phyloP scores from a whole-genome alignment of 1,284 basidiomycete genomes.

The Wolfiporia cocos region DNA sequence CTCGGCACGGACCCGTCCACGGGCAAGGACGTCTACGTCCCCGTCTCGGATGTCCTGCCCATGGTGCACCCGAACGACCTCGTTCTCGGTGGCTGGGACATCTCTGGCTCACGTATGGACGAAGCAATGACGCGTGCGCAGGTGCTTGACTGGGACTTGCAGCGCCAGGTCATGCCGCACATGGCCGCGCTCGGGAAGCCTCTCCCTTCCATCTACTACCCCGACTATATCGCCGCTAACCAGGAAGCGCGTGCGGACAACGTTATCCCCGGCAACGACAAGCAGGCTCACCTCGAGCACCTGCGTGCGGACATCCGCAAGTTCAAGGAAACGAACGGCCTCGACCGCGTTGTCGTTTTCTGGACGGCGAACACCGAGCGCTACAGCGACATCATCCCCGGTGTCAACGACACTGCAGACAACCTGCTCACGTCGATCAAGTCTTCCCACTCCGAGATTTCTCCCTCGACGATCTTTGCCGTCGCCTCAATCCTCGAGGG shows the following conservation, averaged over 20 bases:
- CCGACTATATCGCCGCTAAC: slow-evolving; percentile 96
- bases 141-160: slow-evolving; percentile 95
- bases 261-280: slow-evolving; percentile 80
- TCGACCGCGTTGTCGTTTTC: slow-evolving; percentile 89
- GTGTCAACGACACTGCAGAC: slow-evolving; percentile 94
- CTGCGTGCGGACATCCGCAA: slow-evolving; percentile 90
- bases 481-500: slow-evolving; percentile 95
- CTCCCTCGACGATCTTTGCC: slow-evolving; percentile 94
- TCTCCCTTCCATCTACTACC: slow-evolving; percentile 93
- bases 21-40: slow-evolving; percentile 91
- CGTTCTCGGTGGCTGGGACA: slow-evolving; percentile 98
- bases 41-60: slow-evolving; percentile 89
- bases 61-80: slow-evolving; percentile 99
- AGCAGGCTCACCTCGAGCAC: slow-evolving; percentile 89
- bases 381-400: slow-evolving; percentile 91
- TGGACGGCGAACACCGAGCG: slow-evolving; percentile 99
- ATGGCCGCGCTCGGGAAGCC: slow-evolving; percentile 83
- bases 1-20: slow-evolving; percentile 81
- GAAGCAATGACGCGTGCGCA: slow-evolving; percentile 91
- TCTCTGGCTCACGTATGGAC: slow-evolving; percentile 82
- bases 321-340: slow-evolving; percentile 82
- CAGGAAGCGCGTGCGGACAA: slow-evolving; percentile 96
- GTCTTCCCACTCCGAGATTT: slow-evolving; percentile 85
- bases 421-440: slow-evolving; percentile 84
- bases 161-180: slow-evolving; percentile 88